Evolutionary conservation across 441 rosid genomes (phyloP), one percentile per base, ranked within the genome.

Genomic region (Pelargonium fulgidum): DNA sequence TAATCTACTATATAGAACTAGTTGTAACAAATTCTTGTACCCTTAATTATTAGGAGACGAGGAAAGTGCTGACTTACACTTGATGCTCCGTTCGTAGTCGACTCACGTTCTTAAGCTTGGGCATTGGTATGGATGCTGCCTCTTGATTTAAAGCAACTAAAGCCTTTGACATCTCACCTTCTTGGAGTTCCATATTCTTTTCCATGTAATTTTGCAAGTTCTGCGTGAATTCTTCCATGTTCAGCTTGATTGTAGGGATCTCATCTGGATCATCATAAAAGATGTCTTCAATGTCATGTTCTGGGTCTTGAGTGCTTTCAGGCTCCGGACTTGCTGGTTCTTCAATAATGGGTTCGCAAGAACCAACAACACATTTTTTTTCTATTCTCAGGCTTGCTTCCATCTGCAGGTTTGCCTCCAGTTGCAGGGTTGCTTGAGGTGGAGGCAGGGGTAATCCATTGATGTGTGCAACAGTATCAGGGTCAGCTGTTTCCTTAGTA

Each of bases 11-110:
- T 29, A 61, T 2, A 61, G 36, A 9, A 61, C 13, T 22, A 61
- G n/a, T 20, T 11, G 16, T 13, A 62, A 10, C 26, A 16, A 11
- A 62, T 62, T 24, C 20, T 10, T 45, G 29, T 52, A 44, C 7
- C 17, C 44, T 62, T 50, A 12, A 22, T n/a, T 61, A 62, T 54
- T 41, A 71, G 65, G 66, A 67, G 48, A 73, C 39, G 56, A 65
- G 70, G 58, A 70, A 67, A 71, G 45, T 62, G 67, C 69, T 24
- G 72, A 81, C 99, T 95, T 87, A 92, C 99, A 95, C 99, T 78
- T 80, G 86, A 73, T 95, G 98, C 80, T 95, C 99, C 61, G 99
- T 95, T 63, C 98, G 86, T 64, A 95, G 87, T 62, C 88, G 84
- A 73, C 90, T 85, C 47, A 89, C 77, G 72, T 85, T 86, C 84